These are phyloP conservation scores for Monosporascus sp. DNA, from an alignment of 2,329 filamentous ascomycete genomes.

Conservation along the genomic window DNA sequence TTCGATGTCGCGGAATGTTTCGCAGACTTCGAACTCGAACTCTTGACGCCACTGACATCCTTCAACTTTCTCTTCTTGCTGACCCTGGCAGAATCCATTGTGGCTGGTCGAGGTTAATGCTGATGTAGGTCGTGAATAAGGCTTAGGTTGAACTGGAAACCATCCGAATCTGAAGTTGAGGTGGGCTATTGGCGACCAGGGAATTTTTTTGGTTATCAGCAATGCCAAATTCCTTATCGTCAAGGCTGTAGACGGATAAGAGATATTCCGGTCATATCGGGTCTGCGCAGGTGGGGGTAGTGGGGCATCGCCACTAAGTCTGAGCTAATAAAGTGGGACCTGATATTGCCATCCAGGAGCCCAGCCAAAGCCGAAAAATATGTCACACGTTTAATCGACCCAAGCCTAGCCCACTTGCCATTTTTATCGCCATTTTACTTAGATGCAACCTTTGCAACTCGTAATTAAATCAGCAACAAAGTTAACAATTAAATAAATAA, in stretches of 20 bases:
- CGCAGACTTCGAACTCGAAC: constrained; percentile 21
- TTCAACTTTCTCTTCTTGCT: constrained; percentile 40
- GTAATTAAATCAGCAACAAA: no score
- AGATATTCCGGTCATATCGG: not conserved
- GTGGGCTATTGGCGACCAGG: not conserved
- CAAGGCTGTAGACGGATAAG: not conserved
- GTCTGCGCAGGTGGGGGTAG: no score
- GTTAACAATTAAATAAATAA: no score
- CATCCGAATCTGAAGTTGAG: not conserved
- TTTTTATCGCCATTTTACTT: no score
- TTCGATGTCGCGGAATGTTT: constrained; percentile 27
- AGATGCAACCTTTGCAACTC: no score
- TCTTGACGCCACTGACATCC: constrained; percentile 25
- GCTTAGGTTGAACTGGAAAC: not conserved
- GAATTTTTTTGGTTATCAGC: not conserved
- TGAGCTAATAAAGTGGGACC: no score
- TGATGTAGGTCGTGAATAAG: not conserved
- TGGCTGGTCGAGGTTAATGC: constrained; percentile 2
- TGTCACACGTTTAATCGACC: no score
- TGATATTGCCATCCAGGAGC: no score
- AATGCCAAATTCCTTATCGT: not conserved
- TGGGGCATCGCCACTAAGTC: no score
- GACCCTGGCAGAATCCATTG: constrained; percentile 22
- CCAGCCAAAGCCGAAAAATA: no score
- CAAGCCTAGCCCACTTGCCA: no score